phyloP scores from a whole-genome alignment of 805 yeast genomes.

The Ogataea methylovora region DNA sequence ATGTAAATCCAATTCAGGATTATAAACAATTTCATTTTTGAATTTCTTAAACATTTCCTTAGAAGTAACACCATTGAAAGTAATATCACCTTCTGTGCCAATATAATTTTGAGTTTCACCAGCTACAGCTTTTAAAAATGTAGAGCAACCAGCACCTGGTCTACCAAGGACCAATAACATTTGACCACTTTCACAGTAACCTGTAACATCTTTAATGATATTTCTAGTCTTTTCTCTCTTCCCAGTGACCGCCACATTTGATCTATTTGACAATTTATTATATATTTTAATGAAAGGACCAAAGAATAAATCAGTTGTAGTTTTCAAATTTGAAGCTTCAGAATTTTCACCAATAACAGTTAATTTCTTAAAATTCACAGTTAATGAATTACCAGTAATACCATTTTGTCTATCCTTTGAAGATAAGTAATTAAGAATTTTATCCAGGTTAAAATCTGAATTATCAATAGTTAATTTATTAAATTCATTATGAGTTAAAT shows the following conservation, averaged over 20 bases:
- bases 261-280: conserved; percentile 2
- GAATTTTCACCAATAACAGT: conserved; percentile 35
- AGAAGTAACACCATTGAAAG: conserved; percentile 41
- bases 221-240: conserved; percentile 12
- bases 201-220: conserved; percentile 14
- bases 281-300: conserved; percentile 4
- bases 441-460: conserved; percentile 35
- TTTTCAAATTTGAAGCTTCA: conserved; percentile 29
- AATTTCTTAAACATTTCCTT: conserved; percentile 36
- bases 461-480: too few relatives aligned
- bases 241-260: conserved; percentile 7
- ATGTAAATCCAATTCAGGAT: conserved; percentile 49
- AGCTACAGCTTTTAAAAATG: conserved; percentile 38
- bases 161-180: conserved; percentile 47
- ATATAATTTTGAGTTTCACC: conserved; percentile 35
- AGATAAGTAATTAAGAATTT: conserved; percentile 28
- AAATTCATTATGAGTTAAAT: too few relatives aligned
- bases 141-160: conserved; percentile 63
- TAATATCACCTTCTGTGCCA: conserved; percentile 30
- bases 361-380: conserved; percentile 34
- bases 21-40: conserved; percentile 42
- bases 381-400: conserved; percentile 33
- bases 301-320: conserved; percentile 30
- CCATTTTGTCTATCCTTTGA: conserved; percentile 35
- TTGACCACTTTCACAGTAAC: conserved; percentile 37